Evolutionary conservation across 257 asterid species (phyloP), one percentile per base, ranked within the genome.

Genomic region (Fraxinus cuspidata): DNA sequence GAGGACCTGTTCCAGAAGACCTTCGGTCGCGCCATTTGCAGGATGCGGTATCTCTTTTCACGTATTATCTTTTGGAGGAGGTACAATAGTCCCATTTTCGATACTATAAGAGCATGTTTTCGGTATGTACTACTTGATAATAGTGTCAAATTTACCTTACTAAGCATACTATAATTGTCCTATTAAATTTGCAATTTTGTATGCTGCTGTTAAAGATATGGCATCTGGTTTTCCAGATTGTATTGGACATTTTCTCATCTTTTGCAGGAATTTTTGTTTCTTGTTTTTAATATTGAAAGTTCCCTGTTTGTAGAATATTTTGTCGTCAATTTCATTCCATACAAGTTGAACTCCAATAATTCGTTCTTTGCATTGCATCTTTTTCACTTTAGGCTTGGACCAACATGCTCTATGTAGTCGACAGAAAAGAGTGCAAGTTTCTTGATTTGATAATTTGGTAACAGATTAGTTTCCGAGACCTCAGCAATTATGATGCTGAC

Each of bases 1-100:
- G 81, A 73, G 96, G 92, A 29, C 99, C 98, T 23, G 37, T 96
- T 66, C 90, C 99, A 1, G 95, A 93, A 81, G 97, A 92, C 81
- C 85, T 87, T 15, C 94, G 93, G 5, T 84, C 97, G 1, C 81
- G 80, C 89, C 93, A 91, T 84, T 84, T 95, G 81, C 94, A 92
- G 86, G 98, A 91, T 44, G 94, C 97, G 12, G 88, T 85, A 38
- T 83, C 96, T 10, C 89, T 89, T 37, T 93, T 91, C 70, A 85
- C 91, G 1, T 81, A 81, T 74, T 88, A 84, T 82, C 97, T 95
- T 68, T 82, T 90, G 8, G 92, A 87, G 84, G 81, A 84, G 75
- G 85, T 87, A 2, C 86, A 84, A 29, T 85, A 83, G 63, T 40
- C 60, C 28, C 23, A 23, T 25, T 72, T 40, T n/a, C 16, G 12